These are phyloP conservation scores for Eucalyptus caleyi DNA, from an alignment of 345 rosid genomes.

Conservation along the genomic window DNA sequence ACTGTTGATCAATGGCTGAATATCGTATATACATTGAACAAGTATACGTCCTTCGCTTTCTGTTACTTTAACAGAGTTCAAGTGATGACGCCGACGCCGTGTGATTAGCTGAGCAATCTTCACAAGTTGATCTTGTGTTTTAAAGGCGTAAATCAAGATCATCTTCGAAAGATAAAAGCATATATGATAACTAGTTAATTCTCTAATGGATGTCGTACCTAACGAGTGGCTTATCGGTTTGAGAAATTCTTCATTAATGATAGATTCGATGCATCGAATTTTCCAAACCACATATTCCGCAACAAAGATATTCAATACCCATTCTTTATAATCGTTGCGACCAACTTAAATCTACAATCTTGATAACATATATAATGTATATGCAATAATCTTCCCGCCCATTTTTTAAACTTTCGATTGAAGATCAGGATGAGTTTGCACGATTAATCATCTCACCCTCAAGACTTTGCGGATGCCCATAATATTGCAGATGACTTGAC, in stretches of 20 bases:
- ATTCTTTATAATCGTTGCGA: neutral
- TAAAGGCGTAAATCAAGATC: neutral
- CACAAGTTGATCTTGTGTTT: neutral
- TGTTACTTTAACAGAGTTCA: neutral
- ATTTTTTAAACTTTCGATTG: neutral
- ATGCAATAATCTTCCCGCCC: neutral
- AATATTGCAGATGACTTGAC: neutral
- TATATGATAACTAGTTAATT: neutral
- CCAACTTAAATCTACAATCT: accelerated
- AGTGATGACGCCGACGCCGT: neutral
- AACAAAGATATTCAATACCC: neutral
- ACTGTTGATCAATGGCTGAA: conserved; percentile 14
- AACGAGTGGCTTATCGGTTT: neutral
- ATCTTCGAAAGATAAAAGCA: neutral
- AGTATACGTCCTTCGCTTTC: neutral
- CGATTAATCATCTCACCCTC: neutral
- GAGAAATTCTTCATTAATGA: neutral
- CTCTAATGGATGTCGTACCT: neutral
- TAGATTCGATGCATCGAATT: neutral
- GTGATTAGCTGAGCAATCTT: neutral
- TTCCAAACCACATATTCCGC: neutral
- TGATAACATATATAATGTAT: neutral
- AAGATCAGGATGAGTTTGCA: neutral
- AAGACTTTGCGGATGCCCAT: neutral
- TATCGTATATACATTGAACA: neutral